These are phyloP conservation scores for Trichoderma endophyticum DNA, from an alignment of 2,329 filamentous ascomycete genomes.

Conservation along the genomic window DNA sequence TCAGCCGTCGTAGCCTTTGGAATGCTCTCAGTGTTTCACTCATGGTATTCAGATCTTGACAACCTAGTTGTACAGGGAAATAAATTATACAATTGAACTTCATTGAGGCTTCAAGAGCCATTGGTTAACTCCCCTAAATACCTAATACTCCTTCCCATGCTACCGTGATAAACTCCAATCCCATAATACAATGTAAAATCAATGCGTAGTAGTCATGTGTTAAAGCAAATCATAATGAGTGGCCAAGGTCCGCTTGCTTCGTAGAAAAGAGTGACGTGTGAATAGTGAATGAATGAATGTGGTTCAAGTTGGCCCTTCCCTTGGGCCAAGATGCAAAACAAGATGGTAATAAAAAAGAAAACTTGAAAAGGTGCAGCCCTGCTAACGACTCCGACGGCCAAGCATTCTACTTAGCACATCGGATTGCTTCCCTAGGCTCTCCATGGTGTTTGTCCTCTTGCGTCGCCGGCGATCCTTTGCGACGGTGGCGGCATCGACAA, in stretches of 20 bases:
- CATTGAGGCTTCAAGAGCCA: not conserved
- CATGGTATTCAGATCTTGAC: not conserved
- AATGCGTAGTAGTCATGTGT: not conserved
- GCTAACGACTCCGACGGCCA: constrained; percentile 30
- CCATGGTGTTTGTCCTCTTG: constrained; percentile 11
- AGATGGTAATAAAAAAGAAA: not conserved
- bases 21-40: not conserved
- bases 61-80: not conserved
- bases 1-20: not conserved
- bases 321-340: not conserved
- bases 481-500: not conserved
- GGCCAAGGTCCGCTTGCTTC: constrained; percentile 1
- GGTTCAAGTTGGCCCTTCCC: not conserved
- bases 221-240: not conserved
- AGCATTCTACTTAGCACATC: constrained; percentile 40
- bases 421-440: constrained; percentile 3
- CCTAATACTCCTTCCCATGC: not conserved
- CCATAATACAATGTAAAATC: not conserved
- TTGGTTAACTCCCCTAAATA: not conserved
- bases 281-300: not conserved
- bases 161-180: not conserved
- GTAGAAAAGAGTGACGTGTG: not conserved
- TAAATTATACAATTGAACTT: not conserved
- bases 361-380: not conserved
- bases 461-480: constrained; percentile 7